phyloP scores from a whole-genome alignment of 306 rosid genomes.

The Vigna nakashimae region DNA sequence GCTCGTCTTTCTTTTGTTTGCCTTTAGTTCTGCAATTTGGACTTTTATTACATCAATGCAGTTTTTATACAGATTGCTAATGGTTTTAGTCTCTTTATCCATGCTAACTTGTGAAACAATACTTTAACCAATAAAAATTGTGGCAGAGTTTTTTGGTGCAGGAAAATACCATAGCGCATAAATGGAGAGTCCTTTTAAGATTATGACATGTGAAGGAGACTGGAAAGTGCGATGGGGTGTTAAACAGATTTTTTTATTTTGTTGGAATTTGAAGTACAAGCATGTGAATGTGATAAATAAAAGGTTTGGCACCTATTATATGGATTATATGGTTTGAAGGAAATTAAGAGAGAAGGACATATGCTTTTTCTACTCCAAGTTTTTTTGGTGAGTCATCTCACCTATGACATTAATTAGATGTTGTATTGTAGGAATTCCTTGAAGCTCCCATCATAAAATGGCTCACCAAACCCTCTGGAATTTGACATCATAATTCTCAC shows the following conservation, averaged over 20 bases:
- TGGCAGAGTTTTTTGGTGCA: background rate
- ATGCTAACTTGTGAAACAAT: no score
- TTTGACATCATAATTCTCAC: constrained; percentile 11
- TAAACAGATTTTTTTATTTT: background rate
- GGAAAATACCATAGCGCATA: no score
- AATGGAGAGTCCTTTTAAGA: background rate
- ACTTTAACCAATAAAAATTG: no score
- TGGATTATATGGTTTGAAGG: background rate
- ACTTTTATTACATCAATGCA: no score
- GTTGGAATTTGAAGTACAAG: background rate
- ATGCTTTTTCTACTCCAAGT: background rate
- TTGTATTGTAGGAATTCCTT: constrained; percentile 21
- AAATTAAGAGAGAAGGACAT: constrained; percentile 8
- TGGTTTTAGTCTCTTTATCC: no score
- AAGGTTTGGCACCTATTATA: background rate
- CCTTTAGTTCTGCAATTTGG: no score
- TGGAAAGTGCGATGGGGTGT: background rate
- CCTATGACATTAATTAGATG: constrained; percentile 35
- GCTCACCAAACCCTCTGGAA: constrained; percentile 40
- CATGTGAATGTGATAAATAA: constrained; percentile 3
- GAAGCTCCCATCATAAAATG: constrained; percentile 28
- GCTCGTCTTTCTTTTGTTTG: no score
- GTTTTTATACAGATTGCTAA: no score
- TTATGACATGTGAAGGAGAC: background rate
- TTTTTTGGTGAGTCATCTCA: constrained; percentile 1